Base-by-base conservation (phyloP, 352 stramenopile species). In the Phytophthora megakarya region DNA sequence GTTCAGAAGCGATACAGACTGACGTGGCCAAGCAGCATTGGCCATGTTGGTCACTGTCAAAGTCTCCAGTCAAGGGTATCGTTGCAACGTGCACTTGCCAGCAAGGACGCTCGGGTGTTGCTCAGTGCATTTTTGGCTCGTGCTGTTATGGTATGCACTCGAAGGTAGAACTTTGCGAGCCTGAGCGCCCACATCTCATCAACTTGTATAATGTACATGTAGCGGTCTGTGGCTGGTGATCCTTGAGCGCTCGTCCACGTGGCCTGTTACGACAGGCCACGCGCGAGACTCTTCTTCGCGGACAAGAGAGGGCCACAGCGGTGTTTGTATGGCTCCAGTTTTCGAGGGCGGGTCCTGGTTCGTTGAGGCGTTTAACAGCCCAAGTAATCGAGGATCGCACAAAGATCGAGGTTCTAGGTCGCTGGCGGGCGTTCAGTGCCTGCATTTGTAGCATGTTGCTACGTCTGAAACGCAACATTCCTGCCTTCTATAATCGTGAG, bases 351-450 rank as follows among this genome's bases (percentile, higher is more conserved):
- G 48, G 30, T 48, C 32, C 57, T 65, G 37, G 45, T n/a, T 33
- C 37, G 30, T 18, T 21, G 42, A 33, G 18, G 28, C 26, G 61
- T 69, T 69, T 59, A 63, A 68, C 51, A 63, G 21, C 2, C 26
- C 48, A 13, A 26, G 30, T 53, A 38, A 39, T 65, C 47, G 47
- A 65, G 55, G 39, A 25, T 35, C 15, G 18, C 30, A 5, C 33
- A n/a, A 42, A 56, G 21, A 37, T 62, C 43, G 19, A 67, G 51
- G 52, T 69, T 69, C 61, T 15, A 69, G 61, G 38, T 21, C 32
- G 28, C 43, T 61, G 50, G 60, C 42, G 50, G 60, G 32, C 35
- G 35, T 62, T 67, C 60, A 62, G 60, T 35, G 51, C 44, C 43
- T 67, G 44, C 49, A 58, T 28, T 5, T 7, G 12, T 3, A 32